Conservation (phyloP, 371 early-diverging fungal genomes). For the Paraphysoderma sedebokerense region DNA sequence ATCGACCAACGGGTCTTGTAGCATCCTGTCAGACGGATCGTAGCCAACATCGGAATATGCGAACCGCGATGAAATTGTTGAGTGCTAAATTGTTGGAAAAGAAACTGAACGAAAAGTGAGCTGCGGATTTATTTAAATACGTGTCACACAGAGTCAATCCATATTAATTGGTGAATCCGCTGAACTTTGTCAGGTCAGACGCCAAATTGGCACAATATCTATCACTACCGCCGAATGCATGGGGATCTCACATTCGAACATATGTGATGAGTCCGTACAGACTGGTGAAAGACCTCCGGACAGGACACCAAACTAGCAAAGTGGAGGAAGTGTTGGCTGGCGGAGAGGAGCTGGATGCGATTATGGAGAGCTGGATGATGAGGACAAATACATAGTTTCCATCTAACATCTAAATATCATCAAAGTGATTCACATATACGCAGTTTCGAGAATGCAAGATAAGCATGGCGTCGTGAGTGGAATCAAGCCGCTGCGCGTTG, state of each 20-base stretch:
- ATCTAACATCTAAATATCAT: no score
- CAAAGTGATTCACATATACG: no score
- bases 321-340: slow-evolving; percentile 22
- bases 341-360: slow-evolving; percentile 3
- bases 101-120: slow-evolving; percentile 4
- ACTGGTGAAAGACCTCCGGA: slow-evolving; percentile 22
- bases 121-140: neutral
- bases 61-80: slow-evolving; percentile 20
- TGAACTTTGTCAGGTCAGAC: neutral
- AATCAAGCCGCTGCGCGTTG: no score
- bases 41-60: slow-evolving; percentile 27
- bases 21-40: slow-evolving; percentile 25
- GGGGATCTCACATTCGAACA: slow-evolving; percentile 25
- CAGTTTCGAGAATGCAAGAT: no score
- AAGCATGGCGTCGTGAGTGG: no score
- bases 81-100: slow-evolving; percentile 12
- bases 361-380: no score
- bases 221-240: slow-evolving; percentile 12
- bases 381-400: no score
- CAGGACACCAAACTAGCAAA: slow-evolving; percentile 16
- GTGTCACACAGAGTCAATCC: no score
- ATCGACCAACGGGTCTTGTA: slow-evolving; percentile 73
- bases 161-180: no score
- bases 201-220: slow-evolving; percentile 11
- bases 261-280: slow-evolving; percentile 31